Conservation (phyloP, 139 green algal genomes). For the Chlorella sp. region DNA sequence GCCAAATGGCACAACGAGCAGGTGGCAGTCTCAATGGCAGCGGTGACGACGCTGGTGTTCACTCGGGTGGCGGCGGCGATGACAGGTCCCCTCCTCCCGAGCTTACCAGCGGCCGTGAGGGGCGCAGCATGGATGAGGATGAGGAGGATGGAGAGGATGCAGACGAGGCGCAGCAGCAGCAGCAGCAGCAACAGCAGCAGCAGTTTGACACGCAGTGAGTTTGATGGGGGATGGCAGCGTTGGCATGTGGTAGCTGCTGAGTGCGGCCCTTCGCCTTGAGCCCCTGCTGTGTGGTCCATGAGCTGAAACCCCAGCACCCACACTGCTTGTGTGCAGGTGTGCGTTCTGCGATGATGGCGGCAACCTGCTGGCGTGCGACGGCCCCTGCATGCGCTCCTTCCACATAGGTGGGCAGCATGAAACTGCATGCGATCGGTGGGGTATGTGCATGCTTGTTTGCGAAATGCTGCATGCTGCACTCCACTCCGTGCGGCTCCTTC, state of each 20-base stretch:
- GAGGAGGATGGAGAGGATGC: background rate
- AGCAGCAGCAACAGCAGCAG: background rate
- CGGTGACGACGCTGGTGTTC: background rate
- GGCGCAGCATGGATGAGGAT: background rate
- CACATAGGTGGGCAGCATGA: slow-evolving; percentile 28
- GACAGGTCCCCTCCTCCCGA: too few relatives aligned
- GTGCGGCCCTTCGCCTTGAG: background rate
- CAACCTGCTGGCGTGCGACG: slow-evolving; percentile 52
- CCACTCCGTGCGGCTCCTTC: background rate
- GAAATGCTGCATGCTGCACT: background rate
- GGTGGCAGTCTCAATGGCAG: background rate
- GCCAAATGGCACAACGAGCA: too few relatives aligned
- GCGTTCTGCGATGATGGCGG: slow-evolving; percentile 35
- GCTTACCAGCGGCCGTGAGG: too few relatives aligned
- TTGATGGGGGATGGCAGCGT: background rate
- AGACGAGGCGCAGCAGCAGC: background rate
- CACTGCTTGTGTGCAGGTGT: slow-evolving; percentile 12
- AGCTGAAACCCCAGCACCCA: background rate
- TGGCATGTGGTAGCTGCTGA: background rate
- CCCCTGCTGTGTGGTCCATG: background rate
- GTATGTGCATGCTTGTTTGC: background rate
- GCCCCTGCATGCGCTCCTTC: slow-evolving; percentile 53
- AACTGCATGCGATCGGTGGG: background rate
- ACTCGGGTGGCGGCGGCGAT: background rate
- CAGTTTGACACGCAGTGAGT: slow-evolving; percentile 31